These are phyloP conservation scores for Rhynchosporium agropyri DNA, from an alignment of 2,329 filamentous ascomycete genomes.

Conservation along the genomic window DNA sequence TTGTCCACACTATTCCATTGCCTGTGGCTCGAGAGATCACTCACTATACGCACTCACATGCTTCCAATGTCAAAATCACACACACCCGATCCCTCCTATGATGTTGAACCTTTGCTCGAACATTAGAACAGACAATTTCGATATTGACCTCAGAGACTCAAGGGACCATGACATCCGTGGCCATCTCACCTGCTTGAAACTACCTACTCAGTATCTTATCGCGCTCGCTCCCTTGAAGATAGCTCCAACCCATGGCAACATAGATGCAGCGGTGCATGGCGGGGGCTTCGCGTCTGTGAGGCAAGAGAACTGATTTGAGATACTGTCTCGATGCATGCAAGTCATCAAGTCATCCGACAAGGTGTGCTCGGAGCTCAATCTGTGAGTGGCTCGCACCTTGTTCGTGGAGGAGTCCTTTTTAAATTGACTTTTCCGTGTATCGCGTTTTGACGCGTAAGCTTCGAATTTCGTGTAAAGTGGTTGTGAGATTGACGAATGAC, in stretches of 20 bases:
- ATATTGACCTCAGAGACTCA: conserved; percentile 16
- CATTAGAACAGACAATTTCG: conserved; percentile 13
- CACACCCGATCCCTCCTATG: not conserved
- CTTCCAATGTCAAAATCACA: not conserved
- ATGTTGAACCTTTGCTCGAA: conserved; percentile 10
- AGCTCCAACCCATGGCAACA: not conserved
- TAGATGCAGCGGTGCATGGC: conserved; percentile 17
- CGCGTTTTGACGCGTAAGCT: conserved; percentile 14
- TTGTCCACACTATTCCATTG: conserved; percentile 2
- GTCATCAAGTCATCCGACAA: conserved; percentile 10
- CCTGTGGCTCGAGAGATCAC: not conserved
- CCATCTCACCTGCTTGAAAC: conserved; percentile 13
- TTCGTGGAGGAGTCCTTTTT: conserved; percentile 12
- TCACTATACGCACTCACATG: conserved; percentile 17
- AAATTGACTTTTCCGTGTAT: conserved; percentile 16
- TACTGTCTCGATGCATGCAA: conserved; percentile 6
- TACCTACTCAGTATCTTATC: conserved; percentile 15
- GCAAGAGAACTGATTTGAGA: conserved; percentile 12
- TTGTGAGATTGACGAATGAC: conserved; percentile 16
- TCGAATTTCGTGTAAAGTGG: conserved; percentile 20
- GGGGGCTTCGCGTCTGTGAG: conserved; percentile 7
- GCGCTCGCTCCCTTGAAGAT: conserved; percentile 1
- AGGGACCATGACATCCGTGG: not conserved
- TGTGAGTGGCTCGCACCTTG: conserved; percentile 13
- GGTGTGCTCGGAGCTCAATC: not conserved